These are phyloP conservation scores for Cardamine occulta DNA, from an alignment of 345 rosid genomes.

Conservation along the genomic window DNA sequence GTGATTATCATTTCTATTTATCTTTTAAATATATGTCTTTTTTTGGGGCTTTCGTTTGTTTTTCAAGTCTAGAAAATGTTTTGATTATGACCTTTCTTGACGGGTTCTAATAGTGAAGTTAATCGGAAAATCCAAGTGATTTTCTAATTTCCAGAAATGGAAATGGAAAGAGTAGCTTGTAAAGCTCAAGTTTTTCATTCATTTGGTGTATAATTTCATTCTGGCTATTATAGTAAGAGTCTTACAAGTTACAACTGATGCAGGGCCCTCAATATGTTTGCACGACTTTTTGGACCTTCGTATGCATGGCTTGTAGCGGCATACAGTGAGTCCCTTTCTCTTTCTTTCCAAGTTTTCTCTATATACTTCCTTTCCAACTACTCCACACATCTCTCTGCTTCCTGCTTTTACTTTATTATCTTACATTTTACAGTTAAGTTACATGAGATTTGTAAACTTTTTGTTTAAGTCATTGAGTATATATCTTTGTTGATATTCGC, in stretches of 20 bases:
- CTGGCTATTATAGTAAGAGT: constrained; percentile 20
- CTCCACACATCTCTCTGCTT: background rate
- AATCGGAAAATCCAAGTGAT: background rate
- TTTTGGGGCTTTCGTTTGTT: constrained; percentile 2
- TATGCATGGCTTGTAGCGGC: constrained; percentile 91
- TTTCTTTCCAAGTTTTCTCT: background rate
- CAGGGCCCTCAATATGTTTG: constrained; percentile 99
- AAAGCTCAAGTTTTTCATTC: background rate
- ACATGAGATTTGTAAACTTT: background rate
- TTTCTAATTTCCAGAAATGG: background rate
- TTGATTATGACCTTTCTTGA: constrained; percentile 23
- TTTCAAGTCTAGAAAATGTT: background rate
- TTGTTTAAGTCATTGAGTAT: background rate
- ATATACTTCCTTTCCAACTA: background rate
- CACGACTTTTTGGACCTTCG: constrained; percentile 91
- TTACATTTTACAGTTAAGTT: background rate
- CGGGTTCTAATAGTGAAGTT: constrained; percentile 13
- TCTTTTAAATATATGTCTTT: background rate
- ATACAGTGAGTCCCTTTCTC: constrained; percentile 76
- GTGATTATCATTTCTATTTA: background rate
- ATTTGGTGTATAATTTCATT: background rate
- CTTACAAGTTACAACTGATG: constrained; percentile 29
- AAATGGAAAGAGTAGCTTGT: constrained; percentile 26
- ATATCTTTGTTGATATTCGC: background rate
- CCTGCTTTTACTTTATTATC: background rate